Evolutionary conservation across 2,329 filamentous ascomycete species (phyloP).

Genomic region (Fusarium coicis): DNA sequence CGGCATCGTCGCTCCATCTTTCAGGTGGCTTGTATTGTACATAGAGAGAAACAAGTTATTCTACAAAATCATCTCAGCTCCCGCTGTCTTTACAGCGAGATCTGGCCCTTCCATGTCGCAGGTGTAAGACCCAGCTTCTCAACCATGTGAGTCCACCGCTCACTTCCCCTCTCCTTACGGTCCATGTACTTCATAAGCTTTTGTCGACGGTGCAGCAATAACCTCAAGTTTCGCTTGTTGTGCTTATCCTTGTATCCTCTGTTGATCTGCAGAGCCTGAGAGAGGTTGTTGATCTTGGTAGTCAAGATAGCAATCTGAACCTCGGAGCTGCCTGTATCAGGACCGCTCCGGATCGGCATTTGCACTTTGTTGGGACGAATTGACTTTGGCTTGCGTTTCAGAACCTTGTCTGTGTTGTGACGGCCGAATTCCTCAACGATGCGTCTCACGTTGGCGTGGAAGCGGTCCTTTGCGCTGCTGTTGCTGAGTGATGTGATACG

Average conservation of each 20-base stretch:
- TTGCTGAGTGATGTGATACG: constrained; percentile 84
- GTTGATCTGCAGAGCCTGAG: constrained; percentile 74
- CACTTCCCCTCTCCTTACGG: constrained; percentile 88
- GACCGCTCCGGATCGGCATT: constrained; percentile 73
- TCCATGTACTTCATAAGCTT: constrained; percentile 89
- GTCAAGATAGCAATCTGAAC: constrained; percentile 98
- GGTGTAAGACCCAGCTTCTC: constrained; percentile 86
- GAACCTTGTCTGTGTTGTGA: constrained; percentile 81
- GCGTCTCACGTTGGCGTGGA: constrained; percentile 83
- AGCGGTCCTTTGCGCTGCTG: constrained; percentile 79
- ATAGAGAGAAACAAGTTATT: constrained; percentile 58
- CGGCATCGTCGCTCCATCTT: constrained; percentile 44
- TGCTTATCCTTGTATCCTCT: constrained; percentile 86
- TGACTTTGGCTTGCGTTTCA: constrained; percentile 70
- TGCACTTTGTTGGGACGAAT: constrained; percentile 54
- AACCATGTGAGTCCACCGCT: constrained; percentile 88
- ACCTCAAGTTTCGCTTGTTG: constrained; percentile 89
- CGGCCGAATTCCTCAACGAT: constrained; percentile 90
- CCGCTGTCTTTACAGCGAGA: constrained; percentile 55
- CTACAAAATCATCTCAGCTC: constrained; percentile 50
- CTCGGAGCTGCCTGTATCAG: constrained; percentile 93
- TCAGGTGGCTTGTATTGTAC: constrained; percentile 58
- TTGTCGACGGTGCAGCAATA: constrained; percentile 89
- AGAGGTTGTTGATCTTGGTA: constrained; percentile 87
- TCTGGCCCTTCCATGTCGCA: constrained; percentile 91